Conservation (phyloP, 2,329 filamentous ascomycete genomes). For the Teratosphaeria gauchensis region DNA sequence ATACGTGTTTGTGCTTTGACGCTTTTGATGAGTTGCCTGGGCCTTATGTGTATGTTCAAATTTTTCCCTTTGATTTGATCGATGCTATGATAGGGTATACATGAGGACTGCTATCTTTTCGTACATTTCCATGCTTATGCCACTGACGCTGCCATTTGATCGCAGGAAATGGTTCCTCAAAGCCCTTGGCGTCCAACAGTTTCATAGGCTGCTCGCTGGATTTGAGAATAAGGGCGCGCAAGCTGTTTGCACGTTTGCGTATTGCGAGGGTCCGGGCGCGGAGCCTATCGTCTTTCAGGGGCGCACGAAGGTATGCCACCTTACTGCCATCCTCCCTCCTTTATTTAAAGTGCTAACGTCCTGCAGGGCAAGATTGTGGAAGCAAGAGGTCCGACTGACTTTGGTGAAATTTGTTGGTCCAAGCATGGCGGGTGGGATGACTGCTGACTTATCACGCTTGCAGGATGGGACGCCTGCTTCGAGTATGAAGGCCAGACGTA, state of each 20-base stretch:
- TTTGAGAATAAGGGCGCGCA: constrained; percentile 87
- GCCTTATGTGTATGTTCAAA: constrained; percentile 71
- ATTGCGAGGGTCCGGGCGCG: constrained; percentile 73
- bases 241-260: constrained; percentile 93
- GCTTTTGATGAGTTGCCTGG: constrained; percentile 86
- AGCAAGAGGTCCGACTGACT: constrained; percentile 66
- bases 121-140: too few relatives aligned
- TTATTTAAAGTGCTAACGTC: too few relatives aligned
- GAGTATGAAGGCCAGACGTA: constrained; percentile 88
- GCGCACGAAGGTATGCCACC: constrained; percentile 66
- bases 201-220: constrained; percentile 82
- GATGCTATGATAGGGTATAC: not conserved
- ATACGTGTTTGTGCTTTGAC: constrained; percentile 89
- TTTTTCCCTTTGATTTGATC: not conserved
- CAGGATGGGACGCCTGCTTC: constrained; percentile 94
- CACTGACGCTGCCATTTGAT: not conserved
- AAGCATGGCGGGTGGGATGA: not conserved
- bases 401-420: constrained; percentile 52
- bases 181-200: constrained; percentile 67
- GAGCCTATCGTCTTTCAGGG: constrained; percentile 88
- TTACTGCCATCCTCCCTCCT: too few relatives aligned
- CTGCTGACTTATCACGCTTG: constrained; percentile 6
- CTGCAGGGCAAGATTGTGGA: constrained; percentile 68
- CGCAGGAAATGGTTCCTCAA: constrained; percentile 87
- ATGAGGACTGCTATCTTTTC: not conserved